Evolutionary conservation across 352 stramenopile species (phyloP), one percentile per base, ranked within the genome.

Genomic region (Thalassiosira sp.): DNA sequence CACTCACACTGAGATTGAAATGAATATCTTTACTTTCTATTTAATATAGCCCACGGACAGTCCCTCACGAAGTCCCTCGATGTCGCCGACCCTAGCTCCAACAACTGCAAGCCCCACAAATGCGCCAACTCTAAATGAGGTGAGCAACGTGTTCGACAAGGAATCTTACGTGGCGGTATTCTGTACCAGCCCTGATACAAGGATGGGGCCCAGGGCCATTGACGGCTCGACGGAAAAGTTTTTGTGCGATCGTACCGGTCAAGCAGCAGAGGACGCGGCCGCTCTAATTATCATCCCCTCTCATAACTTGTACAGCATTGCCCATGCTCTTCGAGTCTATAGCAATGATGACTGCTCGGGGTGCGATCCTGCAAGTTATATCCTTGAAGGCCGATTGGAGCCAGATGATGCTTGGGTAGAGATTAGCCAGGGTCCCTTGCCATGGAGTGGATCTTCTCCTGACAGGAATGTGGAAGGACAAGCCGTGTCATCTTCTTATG

Each of bases 141-240:
- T 60, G 8, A 52, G 28, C 6, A 57, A 40, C 27, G 59, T 74
- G 8, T 42, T 74, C 1, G 46, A 52, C 24, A 66, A 59, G 35
- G 53, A 67, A 5, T 62, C 45, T 13, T 67, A 24, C 16, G 27
- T 74, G 0, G 20, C n/a, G 20, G 35, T 45, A 24, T 65, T 74
- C 52, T 74, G 65, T 33, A 48, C 40, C 33, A 51, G 42, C 25
- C 42, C 42, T 8, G 51, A 51, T 53, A 25, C 52, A 20, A 42
- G 24, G 20, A 48, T 65, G 7, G 43, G 13, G 0, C 27, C 20
- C 24, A 59, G 65, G 27, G 65, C 65, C 18, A 37, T 67, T 53
- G 65, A 74, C 22, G 8, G 33, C 45, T 67, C 65, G 11, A 74
- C 65, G 3, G 43, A 60, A 66, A 74, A 74, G 20, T 74, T 43